Percentiles rank a stretch among this genome's conserved stretches.
phyloP scores from a whole-genome alignment of 805 yeast genomes.

The Naumovozyma dairenensis region DNA sequence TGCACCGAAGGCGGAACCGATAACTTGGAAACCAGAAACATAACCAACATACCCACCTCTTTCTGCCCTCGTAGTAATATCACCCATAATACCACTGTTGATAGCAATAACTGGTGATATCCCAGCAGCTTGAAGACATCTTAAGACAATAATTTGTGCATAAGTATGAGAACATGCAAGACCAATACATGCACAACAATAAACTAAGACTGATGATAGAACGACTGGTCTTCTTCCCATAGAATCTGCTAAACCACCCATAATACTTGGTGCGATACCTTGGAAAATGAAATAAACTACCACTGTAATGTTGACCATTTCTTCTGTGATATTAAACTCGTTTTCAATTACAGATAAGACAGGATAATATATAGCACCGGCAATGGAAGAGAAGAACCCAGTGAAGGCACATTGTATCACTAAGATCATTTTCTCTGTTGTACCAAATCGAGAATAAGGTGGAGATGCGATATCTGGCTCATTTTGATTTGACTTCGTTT shows the following conservation, averaged over 20 bases:
- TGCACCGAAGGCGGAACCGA: conserved; percentile 76
- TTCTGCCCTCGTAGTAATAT: conserved; percentile 51
- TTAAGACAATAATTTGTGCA: conserved; percentile 51
- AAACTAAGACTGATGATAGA: conserved; percentile 43
- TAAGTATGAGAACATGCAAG: conserved; percentile 49
- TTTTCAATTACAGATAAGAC: conserved; percentile 50
- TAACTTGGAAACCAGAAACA: conserved; percentile 50
- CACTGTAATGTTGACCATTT: conserved; percentile 56
- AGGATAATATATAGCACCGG: conserved; percentile 75
- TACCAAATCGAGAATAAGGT: conserved; percentile 38
- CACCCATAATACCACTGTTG: conserved; percentile 63
- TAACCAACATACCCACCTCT: conserved; percentile 67
- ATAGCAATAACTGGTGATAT: conserved; percentile 70
- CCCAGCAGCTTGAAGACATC: conserved; percentile 72
- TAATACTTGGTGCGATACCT: conserved; percentile 63
- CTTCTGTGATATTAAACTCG: conserved; percentile 46
- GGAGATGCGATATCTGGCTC: conserved; percentile 7
- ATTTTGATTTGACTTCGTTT: conserved; percentile 6
- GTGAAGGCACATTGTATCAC: conserved; percentile 34
- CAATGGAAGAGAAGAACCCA: conserved; percentile 60
- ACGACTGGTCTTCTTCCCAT: conserved; percentile 66
- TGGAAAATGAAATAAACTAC: conserved; percentile 70
- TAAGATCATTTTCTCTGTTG: conserved; percentile 33
- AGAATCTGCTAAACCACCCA: conserved; percentile 59
- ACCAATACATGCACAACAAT: conserved; percentile 54